Evolutionary conservation across 1,284 basidiomycete species (phyloP).

Genomic region (Ganoderma meredithae): DNA sequence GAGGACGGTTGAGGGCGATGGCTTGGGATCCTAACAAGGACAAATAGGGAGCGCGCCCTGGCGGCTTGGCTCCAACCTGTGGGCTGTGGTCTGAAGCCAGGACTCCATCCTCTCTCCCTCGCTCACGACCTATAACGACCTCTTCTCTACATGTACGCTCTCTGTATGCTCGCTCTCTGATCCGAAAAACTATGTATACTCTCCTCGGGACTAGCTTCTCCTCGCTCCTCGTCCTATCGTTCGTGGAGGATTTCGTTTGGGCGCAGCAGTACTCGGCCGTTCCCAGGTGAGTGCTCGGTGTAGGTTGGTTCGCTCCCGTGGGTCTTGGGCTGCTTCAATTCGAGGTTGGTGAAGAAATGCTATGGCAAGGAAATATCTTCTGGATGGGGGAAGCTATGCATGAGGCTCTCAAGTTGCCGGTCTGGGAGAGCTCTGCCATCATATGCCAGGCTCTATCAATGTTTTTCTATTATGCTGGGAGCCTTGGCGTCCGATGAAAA

Average conservation of each 20-base stretch:
- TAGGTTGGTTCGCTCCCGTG: slow-evolving; percentile 1
- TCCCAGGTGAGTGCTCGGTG: slow-evolving; percentile 36
- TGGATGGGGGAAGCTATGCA: not conserved
- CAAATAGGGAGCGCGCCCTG: slow-evolving; percentile 28
- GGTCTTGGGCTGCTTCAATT: not conserved
- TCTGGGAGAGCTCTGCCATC: not conserved
- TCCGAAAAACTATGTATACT: slow-evolving; percentile 26
- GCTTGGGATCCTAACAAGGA: slow-evolving; percentile 38
- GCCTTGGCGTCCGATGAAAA: not conserved
- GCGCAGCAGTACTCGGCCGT: slow-evolving; percentile 36
- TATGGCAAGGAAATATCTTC: not conserved
- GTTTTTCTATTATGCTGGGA: not conserved
- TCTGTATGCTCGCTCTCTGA: slow-evolving; percentile 22
- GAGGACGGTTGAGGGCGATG: slow-evolving; percentile 26
- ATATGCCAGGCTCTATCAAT: not conserved
- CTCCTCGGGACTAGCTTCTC: slow-evolving; percentile 22
- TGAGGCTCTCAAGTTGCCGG: not conserved
- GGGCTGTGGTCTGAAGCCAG: slow-evolving; percentile 24
- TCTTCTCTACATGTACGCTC: slow-evolving; percentile 30
- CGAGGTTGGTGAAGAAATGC: no score
- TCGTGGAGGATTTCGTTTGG: slow-evolving; percentile 26
- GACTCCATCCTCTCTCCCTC: slow-evolving; percentile 24
- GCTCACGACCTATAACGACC: slow-evolving; percentile 34
- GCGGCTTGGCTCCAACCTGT: slow-evolving; percentile 6
- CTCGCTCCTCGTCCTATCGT: slow-evolving; percentile 27